Evolutionary conservation across 441 rosid species (phyloP), one percentile per base, ranked within the genome.

Genomic region (Populus trichocarpa): DNA sequence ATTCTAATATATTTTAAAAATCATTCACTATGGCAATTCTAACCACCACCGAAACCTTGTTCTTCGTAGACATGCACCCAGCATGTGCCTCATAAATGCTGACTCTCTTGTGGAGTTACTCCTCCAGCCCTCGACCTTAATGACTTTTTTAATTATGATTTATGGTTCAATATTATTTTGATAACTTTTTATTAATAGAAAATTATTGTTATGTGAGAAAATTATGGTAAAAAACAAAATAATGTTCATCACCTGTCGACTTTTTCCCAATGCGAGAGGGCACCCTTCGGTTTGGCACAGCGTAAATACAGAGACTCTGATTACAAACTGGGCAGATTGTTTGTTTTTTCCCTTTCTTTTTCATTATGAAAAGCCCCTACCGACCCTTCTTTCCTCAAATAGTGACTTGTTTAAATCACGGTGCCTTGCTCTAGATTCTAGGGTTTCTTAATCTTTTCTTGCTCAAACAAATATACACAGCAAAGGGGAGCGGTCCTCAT

Each of bases 371-470:
- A 18, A 53, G 61, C n/a, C 61, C 61, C 61, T 53, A 0, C 61
- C 57, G 6, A 3, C 26, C 30, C 3, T 3, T 1, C 14, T 6
- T 6, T 40, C 53, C 4, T 16, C 30, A 35, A n/a, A 67, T 32
- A 30, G 20, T 67, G n/a, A 32, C n/a, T 18, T 33, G 68, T 10
- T 42, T 11, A 10, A 42, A 42, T 42, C 50, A 16, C 65, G 11
- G 25, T 63, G 53, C 16, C 38, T 50, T 63, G 38, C 28, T 73
- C 87, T 80, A 50, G 75, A 72, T 76, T 81, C 85, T 87, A 90
- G 97, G 97, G 93, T 88, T 90, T n/a, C n/a, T n/a, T n/a, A n/a
- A n/a, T 92, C 78, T 80, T 74, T 66, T 71, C 64, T 76, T 28
- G 46, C 63, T 66, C 26, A 14, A 66, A 57, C 63, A 70, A 14